Percentiles rank a stretch among this genome's conserved stretches.
Conservation (phyloP, 1,284 basidiomycete species). For the Chalciporus piperatoides region DNA sequence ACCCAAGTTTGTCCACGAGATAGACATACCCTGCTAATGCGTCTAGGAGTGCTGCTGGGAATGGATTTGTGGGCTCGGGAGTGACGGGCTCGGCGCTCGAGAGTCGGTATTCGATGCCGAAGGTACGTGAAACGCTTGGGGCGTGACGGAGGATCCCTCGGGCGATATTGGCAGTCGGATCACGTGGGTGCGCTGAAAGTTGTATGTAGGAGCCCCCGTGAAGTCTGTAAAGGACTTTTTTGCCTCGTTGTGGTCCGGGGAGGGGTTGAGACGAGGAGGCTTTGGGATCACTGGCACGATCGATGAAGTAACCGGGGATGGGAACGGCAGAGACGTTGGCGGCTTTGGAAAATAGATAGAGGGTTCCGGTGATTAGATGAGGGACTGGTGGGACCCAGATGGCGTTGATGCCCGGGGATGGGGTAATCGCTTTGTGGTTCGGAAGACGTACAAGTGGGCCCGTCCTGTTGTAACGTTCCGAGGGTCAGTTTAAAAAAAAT, state of each 20-base stretch:
- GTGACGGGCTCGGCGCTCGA: conserved; percentile 27
- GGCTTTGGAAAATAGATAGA: conserved; percentile 14
- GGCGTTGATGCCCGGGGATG: conserved; percentile 19
- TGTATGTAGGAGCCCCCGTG: conserved; percentile 34
- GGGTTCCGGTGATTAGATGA: conserved; percentile 21
- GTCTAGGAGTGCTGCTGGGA: conserved; percentile 55
- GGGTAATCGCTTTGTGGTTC: conserved; percentile 17
- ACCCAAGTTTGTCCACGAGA: conserved; percentile 42
- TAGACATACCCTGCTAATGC: conserved; percentile 50
- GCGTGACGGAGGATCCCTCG: conserved; percentile 27
- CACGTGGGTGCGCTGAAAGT: conserved; percentile 27
- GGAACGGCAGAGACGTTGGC: conserved; percentile 27
- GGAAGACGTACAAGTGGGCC: conserved; percentile 14
- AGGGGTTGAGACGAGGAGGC: conserved; percentile 14
- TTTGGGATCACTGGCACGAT: conserved; percentile 14
- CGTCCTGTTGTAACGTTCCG: conserved; percentile 12
- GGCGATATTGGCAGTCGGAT: conserved; percentile 25
- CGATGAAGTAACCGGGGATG: conserved; percentile 40
- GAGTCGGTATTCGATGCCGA: conserved; percentile 44
- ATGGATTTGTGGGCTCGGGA: conserved; percentile 30
- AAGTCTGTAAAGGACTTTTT: conserved; percentile 35
- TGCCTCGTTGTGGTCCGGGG: conserved; percentile 25
- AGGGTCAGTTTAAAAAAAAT: not conserved
- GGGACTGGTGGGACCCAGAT: conserved; percentile 24
- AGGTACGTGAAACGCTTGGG: conserved; percentile 30